Percentiles rank a stretch among this genome's conserved stretches.
Conservation (phyloP, 1,284 basidiomycete species). For the Anthracocystis panici-leucophaei region DNA sequence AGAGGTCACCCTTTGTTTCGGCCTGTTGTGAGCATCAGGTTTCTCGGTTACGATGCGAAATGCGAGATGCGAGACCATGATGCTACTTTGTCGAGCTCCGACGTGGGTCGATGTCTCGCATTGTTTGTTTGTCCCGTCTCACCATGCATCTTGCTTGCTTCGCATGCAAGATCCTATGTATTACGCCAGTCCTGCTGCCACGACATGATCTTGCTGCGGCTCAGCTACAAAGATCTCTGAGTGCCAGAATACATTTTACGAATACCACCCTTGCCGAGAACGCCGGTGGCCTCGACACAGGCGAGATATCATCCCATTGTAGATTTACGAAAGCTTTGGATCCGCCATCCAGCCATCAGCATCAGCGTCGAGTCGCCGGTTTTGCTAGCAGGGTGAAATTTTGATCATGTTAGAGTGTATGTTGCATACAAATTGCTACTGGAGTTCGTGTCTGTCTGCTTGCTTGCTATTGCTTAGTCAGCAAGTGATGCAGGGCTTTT, state of each 20-base stretch:
- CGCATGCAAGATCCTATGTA: too few relatives aligned
- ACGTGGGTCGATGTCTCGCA: constrained; percentile 2
- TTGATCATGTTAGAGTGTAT: background rate
- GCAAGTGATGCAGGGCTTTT: constrained; percentile 12
- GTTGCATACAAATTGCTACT: background rate
- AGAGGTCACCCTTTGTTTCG: too few relatives aligned
- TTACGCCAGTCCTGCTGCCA: background rate
- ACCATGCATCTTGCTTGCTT: background rate
- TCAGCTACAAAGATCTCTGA: background rate
- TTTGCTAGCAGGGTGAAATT: too few relatives aligned
- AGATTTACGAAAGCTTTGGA: background rate
- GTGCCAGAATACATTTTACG: too few relatives aligned
- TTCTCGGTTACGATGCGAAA: constrained; percentile 6
- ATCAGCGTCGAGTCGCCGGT: too few relatives aligned
- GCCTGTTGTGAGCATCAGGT: background rate
- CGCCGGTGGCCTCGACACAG: background rate
- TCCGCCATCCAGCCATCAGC: too few relatives aligned
- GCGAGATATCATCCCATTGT: background rate
- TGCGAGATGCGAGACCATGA: background rate
- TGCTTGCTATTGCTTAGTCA: constrained; percentile 22
- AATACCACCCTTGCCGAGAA: background rate
- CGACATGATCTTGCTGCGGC: background rate
- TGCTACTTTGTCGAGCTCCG: background rate
- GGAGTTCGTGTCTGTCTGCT: background rate
- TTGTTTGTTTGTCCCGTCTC: constrained; percentile 3